Base-by-base conservation (phyloP, 2,329 filamentous ascomycete genomes). In the Paraconiothyrium brasiliense region DNA sequence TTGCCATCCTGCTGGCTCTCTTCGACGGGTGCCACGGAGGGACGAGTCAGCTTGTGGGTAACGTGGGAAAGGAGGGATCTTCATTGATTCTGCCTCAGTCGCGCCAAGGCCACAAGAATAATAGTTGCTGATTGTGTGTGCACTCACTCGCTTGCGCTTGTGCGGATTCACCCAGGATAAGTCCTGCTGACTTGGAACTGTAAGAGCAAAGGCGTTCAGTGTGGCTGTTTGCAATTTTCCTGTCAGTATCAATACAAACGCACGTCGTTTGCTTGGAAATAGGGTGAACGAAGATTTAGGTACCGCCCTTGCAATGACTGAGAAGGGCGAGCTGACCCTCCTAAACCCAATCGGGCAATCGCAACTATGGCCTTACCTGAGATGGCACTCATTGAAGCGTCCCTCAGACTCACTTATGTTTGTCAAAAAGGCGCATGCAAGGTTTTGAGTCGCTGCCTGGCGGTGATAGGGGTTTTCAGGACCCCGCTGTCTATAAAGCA, bases 301-400 rank as follows among this genome's bases (percentile, higher is more conserved):
- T 22, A 32, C 48, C 48, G 46, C 46, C 48, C 34, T 51, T 51
- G n/a, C 16, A 27, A 37, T 24, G 37, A 27, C 20, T 27, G 30
- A 35, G 32, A 51, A 51, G 32, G 48, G 48, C 48, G 30, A 51
- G 48, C 48, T 20, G 20, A 20, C 32, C 48, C 48, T 22, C 30
- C 37, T 20, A 35, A 51, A 22, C 48, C 48, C 4, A 2, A 51
- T 51, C 8, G n/a, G 30, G 48, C 4, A 51, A 37, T 22, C 20
- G 5, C 10, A 30, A 1, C 27, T 11, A 3, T 35, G 2, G 22
- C 32, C 9, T 24, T 51, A 1, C 27, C 27, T 30, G 27, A 30
- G 6, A 30, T 4, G 4, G 1, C 50, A 43, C 13, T 54, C 50
- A 14, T 34, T 39, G 47, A 43, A 20, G 8, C 10, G 22, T 22